phyloP scores from a whole-genome alignment of 495 filamentous ascomycete genomes.

The Penicillium psychrofluorescens region DNA sequence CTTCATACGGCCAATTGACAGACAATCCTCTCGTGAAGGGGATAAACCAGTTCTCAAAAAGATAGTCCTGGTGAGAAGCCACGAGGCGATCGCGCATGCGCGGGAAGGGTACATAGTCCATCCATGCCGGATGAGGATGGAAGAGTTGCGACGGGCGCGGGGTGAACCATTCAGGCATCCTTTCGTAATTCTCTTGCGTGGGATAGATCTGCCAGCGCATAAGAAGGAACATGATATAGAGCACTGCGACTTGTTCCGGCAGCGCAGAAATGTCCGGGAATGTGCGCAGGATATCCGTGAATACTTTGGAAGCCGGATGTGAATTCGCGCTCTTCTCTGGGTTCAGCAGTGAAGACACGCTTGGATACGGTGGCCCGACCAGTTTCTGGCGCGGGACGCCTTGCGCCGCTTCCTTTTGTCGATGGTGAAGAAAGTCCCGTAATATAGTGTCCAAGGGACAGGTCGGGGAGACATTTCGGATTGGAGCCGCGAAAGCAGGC shows the following conservation, averaged over 20 bases:
- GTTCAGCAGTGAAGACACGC: slow-evolving; percentile 65
- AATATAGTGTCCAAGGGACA: slow-evolving; percentile 69
- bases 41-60: slow-evolving; percentile 73
- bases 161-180: slow-evolving; percentile 59
- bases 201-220: slow-evolving; percentile 79
- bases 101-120: slow-evolving; percentile 72
- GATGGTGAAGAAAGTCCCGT: slow-evolving; percentile 66
- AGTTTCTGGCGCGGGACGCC: slow-evolving; percentile 54
- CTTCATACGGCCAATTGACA: slow-evolving; percentile 74
- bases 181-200: slow-evolving; percentile 63
- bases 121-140: slow-evolving; percentile 63
- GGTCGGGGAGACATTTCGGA: slow-evolving; percentile 54
- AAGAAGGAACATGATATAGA: slow-evolving; percentile 77
- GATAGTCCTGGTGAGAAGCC: slow-evolving; percentile 36
- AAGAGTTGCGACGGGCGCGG: slow-evolving; percentile 56
- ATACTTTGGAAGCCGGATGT: slow-evolving; percentile 72
- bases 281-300: slow-evolving; percentile 70
- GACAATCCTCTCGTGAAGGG: slow-evolving; percentile 66
- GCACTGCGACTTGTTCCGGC: slow-evolving; percentile 68
- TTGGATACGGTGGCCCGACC: slow-evolving; percentile 67
- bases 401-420: slow-evolving; percentile 54
- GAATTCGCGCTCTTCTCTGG: slow-evolving; percentile 51
- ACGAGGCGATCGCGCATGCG: slow-evolving; percentile 60
- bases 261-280: slow-evolving; percentile 63
- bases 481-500: slow-evolving; percentile 38